These are phyloP conservation scores for Zygoascus bituminiphila DNA, from an alignment of 805 yeast species.

Conservation along the genomic window DNA sequence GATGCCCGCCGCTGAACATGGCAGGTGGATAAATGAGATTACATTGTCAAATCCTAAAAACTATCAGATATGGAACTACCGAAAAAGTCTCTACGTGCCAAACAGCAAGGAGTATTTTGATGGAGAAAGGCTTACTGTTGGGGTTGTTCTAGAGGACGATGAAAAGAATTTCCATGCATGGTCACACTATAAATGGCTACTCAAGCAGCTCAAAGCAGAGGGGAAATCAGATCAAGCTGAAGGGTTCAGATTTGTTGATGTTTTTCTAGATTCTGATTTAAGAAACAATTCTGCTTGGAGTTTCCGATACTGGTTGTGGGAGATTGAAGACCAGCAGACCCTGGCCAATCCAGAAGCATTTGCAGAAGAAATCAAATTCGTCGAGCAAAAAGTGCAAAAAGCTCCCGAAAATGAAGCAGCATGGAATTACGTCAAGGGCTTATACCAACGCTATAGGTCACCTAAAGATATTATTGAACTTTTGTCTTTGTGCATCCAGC, in stretches of 20 bases:
- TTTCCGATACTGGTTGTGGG: conserved; percentile 58
- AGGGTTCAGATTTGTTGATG: conserved; percentile 29
- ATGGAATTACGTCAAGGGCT: conserved; percentile 76
- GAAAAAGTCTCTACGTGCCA: conserved; percentile 51
- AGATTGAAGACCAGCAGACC: conserved; percentile 9
- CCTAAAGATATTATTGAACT: conserved; percentile 30
- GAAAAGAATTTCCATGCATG: conserved; percentile 93
- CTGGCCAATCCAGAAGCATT: conserved; percentile 20
- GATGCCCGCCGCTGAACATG: conserved; percentile 37
- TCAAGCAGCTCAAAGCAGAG: conserved; percentile 27
- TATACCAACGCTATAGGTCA: conserved; percentile 31
- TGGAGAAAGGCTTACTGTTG: conserved; percentile 59
- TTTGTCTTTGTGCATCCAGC: conserved; percentile 36
- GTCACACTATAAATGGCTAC: conserved; percentile 85
- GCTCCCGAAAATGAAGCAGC: conserved; percentile 79
- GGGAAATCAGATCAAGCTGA: not conserved
- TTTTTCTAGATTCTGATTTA: conserved; percentile 55
- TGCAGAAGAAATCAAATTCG: conserved; percentile 46
- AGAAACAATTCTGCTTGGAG: conserved; percentile 93
- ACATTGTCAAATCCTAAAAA: conserved; percentile 78
- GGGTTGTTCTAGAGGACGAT: conserved; percentile 66
- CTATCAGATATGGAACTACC: conserved; percentile 95
- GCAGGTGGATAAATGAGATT: conserved; percentile 70
- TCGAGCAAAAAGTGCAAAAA: conserved; percentile 38
- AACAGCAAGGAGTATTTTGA: conserved; percentile 22